A percentile compares a stretch with the other conserved stretches of the same genome.
Conservation (phyloP, 2,329 filamentous ascomycete species). For the Calonectria pseudoturangicola region DNA sequence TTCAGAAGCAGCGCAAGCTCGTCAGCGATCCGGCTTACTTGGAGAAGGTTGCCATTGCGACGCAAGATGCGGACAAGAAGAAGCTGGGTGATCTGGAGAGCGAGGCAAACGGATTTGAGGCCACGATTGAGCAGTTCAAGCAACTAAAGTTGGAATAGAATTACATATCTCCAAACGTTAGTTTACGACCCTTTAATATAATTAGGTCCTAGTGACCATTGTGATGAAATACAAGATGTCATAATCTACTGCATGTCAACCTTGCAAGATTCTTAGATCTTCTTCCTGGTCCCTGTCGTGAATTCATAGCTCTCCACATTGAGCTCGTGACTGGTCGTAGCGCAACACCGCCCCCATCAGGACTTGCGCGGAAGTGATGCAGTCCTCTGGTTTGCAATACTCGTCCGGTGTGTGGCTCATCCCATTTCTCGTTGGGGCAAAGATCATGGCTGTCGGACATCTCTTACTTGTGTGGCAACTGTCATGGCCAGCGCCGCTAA, state of each 20-base stretch:
- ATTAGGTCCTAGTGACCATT: too few relatives aligned
- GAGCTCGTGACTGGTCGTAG: neutral
- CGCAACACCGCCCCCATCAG: neutral
- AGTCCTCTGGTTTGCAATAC: conserved; percentile 57
- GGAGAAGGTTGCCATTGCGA: conserved; percentile 83
- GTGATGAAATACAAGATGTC: too few relatives aligned
- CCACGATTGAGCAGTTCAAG: conserved; percentile 90
- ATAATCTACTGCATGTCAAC: too few relatives aligned
- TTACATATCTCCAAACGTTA: too few relatives aligned
- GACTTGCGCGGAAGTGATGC: conserved; percentile 24
- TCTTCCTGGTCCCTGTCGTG: too few relatives aligned
- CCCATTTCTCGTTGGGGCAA: conserved; percentile 56
- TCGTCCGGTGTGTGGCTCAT: conserved; percentile 56
- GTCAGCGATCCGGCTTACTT: conserved; percentile 81
- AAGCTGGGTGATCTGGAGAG: conserved; percentile 84
- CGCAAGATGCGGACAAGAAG: conserved; percentile 81
- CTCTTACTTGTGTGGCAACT: conserved; percentile 57
- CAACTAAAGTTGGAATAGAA: conserved; percentile 77
- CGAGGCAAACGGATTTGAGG: conserved; percentile 84
- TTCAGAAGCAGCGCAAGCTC: conserved; percentile 85
- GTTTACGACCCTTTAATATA: too few relatives aligned
- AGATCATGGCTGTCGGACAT: conserved; percentile 59
- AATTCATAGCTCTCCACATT: neutral
- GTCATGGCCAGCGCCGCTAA: conserved; percentile 60
- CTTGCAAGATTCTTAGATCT: too few relatives aligned